Base-by-base conservation (phyloP, 2,329 filamentous ascomycete species). In the Podosphaera aphanis region DNA sequence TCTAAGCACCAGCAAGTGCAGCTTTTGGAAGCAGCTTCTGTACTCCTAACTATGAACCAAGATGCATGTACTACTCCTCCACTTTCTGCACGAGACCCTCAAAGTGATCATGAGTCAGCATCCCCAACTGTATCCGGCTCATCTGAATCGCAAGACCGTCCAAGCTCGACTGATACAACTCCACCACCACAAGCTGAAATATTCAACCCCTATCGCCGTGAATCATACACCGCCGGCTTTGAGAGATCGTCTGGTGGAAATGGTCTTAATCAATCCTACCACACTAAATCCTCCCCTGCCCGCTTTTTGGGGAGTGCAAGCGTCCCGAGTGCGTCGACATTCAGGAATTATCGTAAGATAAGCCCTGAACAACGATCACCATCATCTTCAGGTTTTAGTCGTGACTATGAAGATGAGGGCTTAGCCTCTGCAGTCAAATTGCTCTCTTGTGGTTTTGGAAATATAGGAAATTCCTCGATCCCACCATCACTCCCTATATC, bases 1-100 rank as follows among this genome's bases (percentile, higher is more conserved):
- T 95, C 88, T 56, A 98, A 98, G 71, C 90, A 98, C 63, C 90
- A 98, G 65, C 90, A 98, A 67, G 90, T 98, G 45, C 90, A 98
- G 63, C 73, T 98, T 49, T 73, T 98, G 49, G 90, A 98, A 64
- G 90, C 90, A 36, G 90, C 90, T 35, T 93, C 85, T n/a, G 90
- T 95, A 45, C 69, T 98, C 52, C 79, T 95, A 48, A 79, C 77
- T 58, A 95, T 98, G 86, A 94, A 77, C 59, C 63, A 66, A 41
- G 56, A 79, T 50, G 69, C 68, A 42, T 66, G 70, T 36, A 77
- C 74, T 3, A 77, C 75, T 2, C 71, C 77, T 40, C 74, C 76
- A 23, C 73, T 77, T 48, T 77, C 74, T 33, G 67, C 77, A 47
- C 75, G 74, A 56, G 72, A 77, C 55, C 76, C 74, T 56, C 71